phyloP scores from a whole-genome alignment of 306 rosid species.

The Rosa lucieae region DNA sequence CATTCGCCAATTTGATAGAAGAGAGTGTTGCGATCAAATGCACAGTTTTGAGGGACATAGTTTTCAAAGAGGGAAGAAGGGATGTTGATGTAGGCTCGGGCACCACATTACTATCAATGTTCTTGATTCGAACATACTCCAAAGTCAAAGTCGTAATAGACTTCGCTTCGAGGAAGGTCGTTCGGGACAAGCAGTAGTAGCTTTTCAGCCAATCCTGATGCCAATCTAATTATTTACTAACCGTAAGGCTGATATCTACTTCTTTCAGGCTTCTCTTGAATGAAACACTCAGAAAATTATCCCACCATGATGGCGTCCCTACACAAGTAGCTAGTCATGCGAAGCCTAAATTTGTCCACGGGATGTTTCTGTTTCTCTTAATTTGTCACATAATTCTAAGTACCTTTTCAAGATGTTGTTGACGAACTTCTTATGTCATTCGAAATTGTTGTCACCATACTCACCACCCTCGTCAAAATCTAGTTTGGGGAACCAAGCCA shows the following conservation, averaged over 20 bases:
- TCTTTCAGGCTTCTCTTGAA: neutral
- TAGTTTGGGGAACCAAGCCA: neutral
- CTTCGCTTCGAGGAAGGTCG: neutral
- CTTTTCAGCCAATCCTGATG: neutral
- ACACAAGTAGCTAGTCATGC: neutral
- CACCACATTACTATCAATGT: neutral
- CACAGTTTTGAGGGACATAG: neutral
- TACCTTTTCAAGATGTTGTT: neutral
- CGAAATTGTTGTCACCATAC: neutral
- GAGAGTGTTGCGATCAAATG: neutral
- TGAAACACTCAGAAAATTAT: neutral
- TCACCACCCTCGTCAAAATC: neutral
- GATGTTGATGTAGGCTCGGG: too few relatives aligned
- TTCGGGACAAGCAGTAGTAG: neutral
- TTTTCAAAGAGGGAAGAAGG: neutral
- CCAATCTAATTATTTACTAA: neutral
- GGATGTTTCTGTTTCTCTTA: neutral
- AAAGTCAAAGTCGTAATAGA: neutral
- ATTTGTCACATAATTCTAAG: neutral
- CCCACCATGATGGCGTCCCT: neutral
- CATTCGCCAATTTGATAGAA: too few relatives aligned
- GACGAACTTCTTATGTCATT: neutral
- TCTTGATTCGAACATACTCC: neutral
- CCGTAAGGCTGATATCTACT: neutral
- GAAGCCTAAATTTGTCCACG: neutral